Conservation (phyloP, 1,284 basidiomycete species). For the Lignosus rhinocerotis region DNA sequence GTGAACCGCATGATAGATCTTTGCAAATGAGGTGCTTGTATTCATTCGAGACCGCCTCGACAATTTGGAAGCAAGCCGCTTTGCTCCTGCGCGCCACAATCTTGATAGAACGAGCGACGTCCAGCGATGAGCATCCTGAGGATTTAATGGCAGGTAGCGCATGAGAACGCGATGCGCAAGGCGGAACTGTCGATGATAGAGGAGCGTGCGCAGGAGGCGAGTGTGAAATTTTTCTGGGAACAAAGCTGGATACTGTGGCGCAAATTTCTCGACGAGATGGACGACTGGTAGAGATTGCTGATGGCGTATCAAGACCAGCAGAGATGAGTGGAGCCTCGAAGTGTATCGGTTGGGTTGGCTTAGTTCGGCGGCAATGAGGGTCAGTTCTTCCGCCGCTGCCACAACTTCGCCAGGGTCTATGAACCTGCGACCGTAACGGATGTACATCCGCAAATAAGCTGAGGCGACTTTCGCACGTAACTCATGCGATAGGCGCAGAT, state of each 20-base stretch:
- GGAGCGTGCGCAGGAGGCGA: constrained; percentile 15
- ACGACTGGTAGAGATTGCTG: constrained; percentile 8
- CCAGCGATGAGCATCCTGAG: constrained; percentile 2
- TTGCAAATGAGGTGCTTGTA: background rate
- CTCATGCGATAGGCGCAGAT: constrained; percentile 11
- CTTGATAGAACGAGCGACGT: background rate
- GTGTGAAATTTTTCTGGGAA: constrained; percentile 8
- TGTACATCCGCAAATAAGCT: constrained; percentile 14
- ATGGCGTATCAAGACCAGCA: constrained; percentile 12
- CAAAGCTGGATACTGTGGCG: background rate
- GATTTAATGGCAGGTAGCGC: background rate
- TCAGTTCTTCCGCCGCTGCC: background rate
- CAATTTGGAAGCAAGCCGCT: constrained; percentile 2
- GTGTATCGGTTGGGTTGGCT: background rate
- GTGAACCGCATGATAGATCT: background rate
- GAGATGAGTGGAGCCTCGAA: background rate
- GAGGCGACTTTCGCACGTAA: constrained; percentile 12
- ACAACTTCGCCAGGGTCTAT: constrained; percentile 3
- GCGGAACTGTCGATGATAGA: constrained; percentile 21
- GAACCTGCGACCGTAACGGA: constrained; percentile 11
- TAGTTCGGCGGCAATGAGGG: background rate
- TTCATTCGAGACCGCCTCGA: background rate
- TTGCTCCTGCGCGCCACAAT: constrained; percentile 6
- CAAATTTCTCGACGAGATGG: constrained; percentile 7
- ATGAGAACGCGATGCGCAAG: constrained; percentile 12